A percentile compares a stretch with the other conserved stretches of the same genome.
Evolutionary conservation across 192 early-diverging fungal species (phyloP).

Genomic region (Linderina pennispora): DNA sequence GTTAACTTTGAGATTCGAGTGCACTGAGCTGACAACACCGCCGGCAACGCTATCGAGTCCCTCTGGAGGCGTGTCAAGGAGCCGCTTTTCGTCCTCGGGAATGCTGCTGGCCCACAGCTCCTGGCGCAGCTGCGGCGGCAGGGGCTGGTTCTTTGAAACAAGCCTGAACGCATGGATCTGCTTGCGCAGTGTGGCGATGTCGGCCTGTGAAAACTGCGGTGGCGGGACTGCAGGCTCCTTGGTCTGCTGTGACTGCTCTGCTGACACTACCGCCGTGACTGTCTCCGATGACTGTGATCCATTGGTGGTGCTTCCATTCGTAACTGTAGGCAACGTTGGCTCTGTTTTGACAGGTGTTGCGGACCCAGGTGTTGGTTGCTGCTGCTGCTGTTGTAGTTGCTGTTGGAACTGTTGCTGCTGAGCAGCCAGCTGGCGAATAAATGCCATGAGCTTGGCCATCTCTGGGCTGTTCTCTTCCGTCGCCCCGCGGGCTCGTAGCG

Average conservation of each 20-base stretch:
- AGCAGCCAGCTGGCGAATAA: slow-evolving; percentile 40
- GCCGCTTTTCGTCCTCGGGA: slow-evolving; percentile 34
- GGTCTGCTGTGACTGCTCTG: background rate
- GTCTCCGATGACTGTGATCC: background rate
- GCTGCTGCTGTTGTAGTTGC: slow-evolving; percentile 10
- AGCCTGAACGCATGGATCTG: slow-evolving; percentile 86
- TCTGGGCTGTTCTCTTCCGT: slow-evolving; percentile 74
- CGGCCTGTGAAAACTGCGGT: slow-evolving; percentile 48
- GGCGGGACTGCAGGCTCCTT: slow-evolving; percentile 4
- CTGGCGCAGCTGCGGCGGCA: slow-evolving; percentile 66
- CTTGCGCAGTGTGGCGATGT: slow-evolving; percentile 62
- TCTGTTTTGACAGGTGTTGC: background rate
- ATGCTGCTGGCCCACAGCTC: slow-evolving; percentile 54
- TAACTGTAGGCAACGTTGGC: background rate
- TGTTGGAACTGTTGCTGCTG: slow-evolving; percentile 44
- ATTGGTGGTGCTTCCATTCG: too few relatives aligned
- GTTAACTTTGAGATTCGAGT: slow-evolving; percentile 12
- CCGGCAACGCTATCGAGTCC: slow-evolving; percentile 41
- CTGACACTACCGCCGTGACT: background rate
- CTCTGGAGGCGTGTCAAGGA: slow-evolving; percentile 27
- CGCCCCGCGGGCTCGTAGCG: slow-evolving; percentile 58
- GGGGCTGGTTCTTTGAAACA: slow-evolving; percentile 69
- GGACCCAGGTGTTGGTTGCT: background rate
- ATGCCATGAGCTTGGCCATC: slow-evolving; percentile 59
- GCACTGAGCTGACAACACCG: slow-evolving; percentile 54